phyloP scores from a whole-genome alignment of 2,329 filamentous ascomycete species.

The Ophiostoma triangulosporum region DNA sequence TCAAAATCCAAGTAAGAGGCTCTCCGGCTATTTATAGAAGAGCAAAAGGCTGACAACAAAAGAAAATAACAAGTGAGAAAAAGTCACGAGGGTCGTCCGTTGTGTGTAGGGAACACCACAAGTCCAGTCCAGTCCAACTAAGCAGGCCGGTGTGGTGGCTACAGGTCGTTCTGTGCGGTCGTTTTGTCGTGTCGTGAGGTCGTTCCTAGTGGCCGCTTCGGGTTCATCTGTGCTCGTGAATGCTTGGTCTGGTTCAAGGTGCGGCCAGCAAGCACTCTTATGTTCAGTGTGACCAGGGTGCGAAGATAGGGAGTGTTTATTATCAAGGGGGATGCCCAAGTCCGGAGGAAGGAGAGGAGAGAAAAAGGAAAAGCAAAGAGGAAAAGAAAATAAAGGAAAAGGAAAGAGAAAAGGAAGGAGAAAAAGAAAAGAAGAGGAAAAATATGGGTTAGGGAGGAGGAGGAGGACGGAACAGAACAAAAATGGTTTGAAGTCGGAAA shows the following conservation, averaged over 20 bases:
- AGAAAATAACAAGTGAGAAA: not conserved
- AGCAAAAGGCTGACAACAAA: not conserved
- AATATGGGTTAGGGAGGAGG: not conserved
- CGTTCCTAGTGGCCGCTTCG: not conserved
- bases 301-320: not conserved
- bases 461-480: not conserved
- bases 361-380: not conserved
- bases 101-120: not conserved
- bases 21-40: not conserved
- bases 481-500: not conserved
- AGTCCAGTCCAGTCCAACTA: not conserved
- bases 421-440: not conserved
- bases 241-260: not conserved
- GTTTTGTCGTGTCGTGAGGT: not conserved
- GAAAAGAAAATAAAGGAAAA: not conserved
- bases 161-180: not conserved
- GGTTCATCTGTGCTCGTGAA: not conserved
- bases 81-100: not conserved
- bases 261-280: not conserved
- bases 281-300: conserved; percentile 5
- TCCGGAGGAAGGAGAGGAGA: not conserved
- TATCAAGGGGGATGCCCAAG: conserved; percentile 8
- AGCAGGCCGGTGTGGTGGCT: not conserved
- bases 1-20: not conserved
- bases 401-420: not conserved